phyloP scores from a whole-genome alignment of 2,329 filamentous ascomycete species.

The Aspergillus ochraceus region DNA sequence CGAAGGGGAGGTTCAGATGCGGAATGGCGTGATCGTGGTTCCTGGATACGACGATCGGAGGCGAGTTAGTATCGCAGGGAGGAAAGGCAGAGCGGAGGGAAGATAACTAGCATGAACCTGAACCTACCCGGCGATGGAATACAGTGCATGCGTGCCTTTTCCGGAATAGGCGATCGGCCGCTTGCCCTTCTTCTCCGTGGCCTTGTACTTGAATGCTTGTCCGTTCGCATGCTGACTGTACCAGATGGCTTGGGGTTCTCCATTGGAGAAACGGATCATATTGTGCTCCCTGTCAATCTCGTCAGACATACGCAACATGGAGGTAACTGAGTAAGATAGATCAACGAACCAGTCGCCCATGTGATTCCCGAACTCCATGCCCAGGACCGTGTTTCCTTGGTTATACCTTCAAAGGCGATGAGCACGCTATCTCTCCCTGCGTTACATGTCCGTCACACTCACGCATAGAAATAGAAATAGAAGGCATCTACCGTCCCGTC shows the following conservation, averaged over 20 bases:
- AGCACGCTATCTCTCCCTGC: not conserved
- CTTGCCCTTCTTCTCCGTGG: constrained; percentile 54
- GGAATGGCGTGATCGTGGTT: constrained; percentile 65
- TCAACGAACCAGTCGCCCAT: constrained; percentile 59
- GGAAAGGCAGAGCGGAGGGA: not conserved
- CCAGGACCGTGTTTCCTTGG: constrained; percentile 53
- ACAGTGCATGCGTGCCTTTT: constrained; percentile 65
- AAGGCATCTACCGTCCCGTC: constrained; percentile 57
- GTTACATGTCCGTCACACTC: constrained; percentile 11
- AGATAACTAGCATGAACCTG: not conserved
- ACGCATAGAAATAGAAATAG: constrained; percentile 64
- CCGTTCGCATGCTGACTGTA: constrained; percentile 64
- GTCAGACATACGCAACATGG: not conserved
- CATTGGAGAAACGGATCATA: constrained; percentile 64
- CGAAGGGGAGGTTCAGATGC: constrained; percentile 56
- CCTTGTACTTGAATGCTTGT: constrained; percentile 61
- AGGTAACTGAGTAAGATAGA: not conserved
- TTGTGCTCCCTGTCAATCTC: constrained; percentile 57
- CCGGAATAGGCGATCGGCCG: constrained; percentile 60
- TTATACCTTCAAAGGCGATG: constrained; percentile 43
- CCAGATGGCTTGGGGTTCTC: constrained; percentile 58
- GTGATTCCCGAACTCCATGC: constrained; percentile 57
- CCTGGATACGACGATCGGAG: constrained; percentile 28
- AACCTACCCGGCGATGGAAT: constrained; percentile 53
- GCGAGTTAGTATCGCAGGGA: not conserved